Percentiles rank a stretch among this genome's conserved stretches.
Evolutionary conservation across 225 moss, liverwort and hornwort species (phyloP).

Genomic region (Sphagnum tenellum): DNA sequence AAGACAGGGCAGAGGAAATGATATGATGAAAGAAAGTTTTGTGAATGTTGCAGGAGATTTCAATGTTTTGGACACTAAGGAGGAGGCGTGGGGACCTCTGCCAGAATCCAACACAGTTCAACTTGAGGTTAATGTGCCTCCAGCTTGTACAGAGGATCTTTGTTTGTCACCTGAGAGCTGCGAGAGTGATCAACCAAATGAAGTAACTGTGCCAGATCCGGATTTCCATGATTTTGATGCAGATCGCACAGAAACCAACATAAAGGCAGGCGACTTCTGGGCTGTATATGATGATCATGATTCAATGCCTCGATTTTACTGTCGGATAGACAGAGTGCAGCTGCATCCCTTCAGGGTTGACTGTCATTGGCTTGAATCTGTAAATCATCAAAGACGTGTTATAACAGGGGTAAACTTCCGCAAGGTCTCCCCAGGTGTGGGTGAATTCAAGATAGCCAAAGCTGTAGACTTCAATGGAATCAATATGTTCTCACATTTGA

Average conservation of each 20-base stretch:
- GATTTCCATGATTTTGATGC: constrained; percentile 79
- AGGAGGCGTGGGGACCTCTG: too few species aligned
- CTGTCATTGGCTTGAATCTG: constrained; percentile 62
- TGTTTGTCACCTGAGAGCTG: too few species aligned
- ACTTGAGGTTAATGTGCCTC: too few species aligned
- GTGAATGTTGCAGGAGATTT: too few species aligned
- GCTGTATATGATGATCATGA: constrained; percentile 83
- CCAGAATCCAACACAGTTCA: too few species aligned
- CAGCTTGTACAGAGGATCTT: too few species aligned
- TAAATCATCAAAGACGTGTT: constrained; percentile 8
- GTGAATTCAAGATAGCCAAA: constrained; percentile 59
- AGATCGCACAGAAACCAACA: constrained; percentile 45
- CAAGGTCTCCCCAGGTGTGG: constrained; percentile 55
- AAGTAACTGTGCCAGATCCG: constrained; percentile 65
- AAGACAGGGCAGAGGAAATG: too few species aligned
- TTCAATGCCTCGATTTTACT: constrained; percentile 95
- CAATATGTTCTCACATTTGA: constrained; percentile 57
- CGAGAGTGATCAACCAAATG: too few species aligned
- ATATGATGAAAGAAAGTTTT: too few species aligned
- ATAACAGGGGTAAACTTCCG: constrained; percentile 28
- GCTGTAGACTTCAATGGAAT: constrained; percentile 13
- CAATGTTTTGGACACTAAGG: too few species aligned
- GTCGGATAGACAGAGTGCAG: constrained; percentile 37
- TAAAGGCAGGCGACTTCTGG: constrained; percentile 70
- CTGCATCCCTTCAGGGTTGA: constrained; percentile 49